These are phyloP conservation scores for Fusarium austroafricanum DNA, from an alignment of 2,329 filamentous ascomycete genomes.

Conservation along the genomic window DNA sequence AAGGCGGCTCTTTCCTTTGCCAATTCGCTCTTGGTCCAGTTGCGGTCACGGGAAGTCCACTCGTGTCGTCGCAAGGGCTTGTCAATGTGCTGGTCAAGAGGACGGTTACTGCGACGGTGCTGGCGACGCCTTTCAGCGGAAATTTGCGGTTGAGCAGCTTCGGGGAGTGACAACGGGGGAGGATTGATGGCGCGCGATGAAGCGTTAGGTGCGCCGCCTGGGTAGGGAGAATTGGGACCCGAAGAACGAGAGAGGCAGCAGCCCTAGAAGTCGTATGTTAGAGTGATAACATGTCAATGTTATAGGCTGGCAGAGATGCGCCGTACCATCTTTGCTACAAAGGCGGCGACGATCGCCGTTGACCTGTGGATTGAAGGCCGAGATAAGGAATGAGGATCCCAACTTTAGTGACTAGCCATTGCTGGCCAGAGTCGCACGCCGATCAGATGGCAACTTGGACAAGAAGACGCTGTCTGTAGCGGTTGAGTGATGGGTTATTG, in stretches of 20 bases:
- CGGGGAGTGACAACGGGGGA: slow-evolving; percentile 50
- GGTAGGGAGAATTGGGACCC: slow-evolving; percentile 66
- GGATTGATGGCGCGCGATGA: slow-evolving; percentile 67
- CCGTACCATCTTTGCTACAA: slow-evolving; percentile 38
- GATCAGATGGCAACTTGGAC: neutral
- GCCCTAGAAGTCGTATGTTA: slow-evolving; percentile 53
- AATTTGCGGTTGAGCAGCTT: slow-evolving; percentile 40
- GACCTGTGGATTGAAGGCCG: slow-evolving; percentile 21
- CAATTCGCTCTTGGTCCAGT: slow-evolving; percentile 77
- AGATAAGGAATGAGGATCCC: slow-evolving; percentile 32
- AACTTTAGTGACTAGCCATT: slow-evolving; percentile 40
- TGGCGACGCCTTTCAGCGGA: slow-evolving; percentile 49
- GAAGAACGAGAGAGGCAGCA: slow-evolving; percentile 68
- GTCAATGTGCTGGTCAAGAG: slow-evolving; percentile 75
- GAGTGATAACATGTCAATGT: slow-evolving; percentile 4
- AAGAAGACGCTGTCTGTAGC: neutral
- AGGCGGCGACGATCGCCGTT: slow-evolving; percentile 21
- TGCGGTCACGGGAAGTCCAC: slow-evolving; percentile 71
- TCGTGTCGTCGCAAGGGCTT: slow-evolving; percentile 73
- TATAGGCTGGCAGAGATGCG: neutral
- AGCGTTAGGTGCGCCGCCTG: slow-evolving; percentile 60
- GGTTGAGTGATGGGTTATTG: neutral
- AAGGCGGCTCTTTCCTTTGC: slow-evolving; percentile 81
- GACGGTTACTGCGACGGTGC: slow-evolving; percentile 50
- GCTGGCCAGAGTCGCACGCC: slow-evolving; percentile 32